A percentile compares a stretch with the other conserved stretches of the same genome.
phyloP scores from a whole-genome alignment of 2,329 filamentous ascomycete species.

The Gnomoniopsis smithogilvyi region DNA sequence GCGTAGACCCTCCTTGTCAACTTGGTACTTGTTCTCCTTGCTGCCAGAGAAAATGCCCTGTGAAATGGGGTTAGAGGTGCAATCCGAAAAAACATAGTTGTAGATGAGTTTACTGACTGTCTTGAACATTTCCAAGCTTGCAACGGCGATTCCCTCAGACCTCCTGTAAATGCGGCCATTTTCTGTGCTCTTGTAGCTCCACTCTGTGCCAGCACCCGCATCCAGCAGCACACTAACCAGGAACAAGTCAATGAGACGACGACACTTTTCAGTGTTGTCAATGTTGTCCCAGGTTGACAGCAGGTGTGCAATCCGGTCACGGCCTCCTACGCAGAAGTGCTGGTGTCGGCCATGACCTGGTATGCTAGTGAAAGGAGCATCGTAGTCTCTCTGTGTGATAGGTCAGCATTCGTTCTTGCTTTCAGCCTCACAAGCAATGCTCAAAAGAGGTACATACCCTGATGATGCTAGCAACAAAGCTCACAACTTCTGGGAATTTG shows the following conservation, averaged over 20 bases:
- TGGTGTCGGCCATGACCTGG: conserved; percentile 85
- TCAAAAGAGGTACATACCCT: conserved; percentile 58
- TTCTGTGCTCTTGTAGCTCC: conserved; percentile 90
- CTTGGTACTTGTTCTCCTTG: conserved; percentile 76
- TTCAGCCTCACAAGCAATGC: background rate
- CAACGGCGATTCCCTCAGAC: conserved; percentile 82
- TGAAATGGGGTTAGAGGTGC: conserved; percentile 1
- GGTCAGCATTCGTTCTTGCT: background rate
- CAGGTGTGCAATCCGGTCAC: conserved; percentile 69
- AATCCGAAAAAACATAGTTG: background rate
- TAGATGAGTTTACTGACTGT: conserved; percentile 37
- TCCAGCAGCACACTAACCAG: conserved; percentile 78
- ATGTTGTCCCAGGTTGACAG: conserved; percentile 64
- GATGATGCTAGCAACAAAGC: conserved; percentile 89
- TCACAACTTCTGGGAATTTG: conserved; percentile 80
- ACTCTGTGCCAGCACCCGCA: conserved; percentile 83
- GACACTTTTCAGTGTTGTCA: conserved; percentile 70
- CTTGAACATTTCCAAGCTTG: conserved; percentile 88
- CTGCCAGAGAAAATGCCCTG: conserved; percentile 83
- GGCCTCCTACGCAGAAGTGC: conserved; percentile 78
- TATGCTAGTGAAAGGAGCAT: conserved; percentile 58
- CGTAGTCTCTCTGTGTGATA: conserved; percentile 46
- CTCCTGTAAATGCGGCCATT: conserved; percentile 79
- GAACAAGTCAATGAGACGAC: conserved; percentile 74
- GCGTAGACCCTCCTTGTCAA: conserved; percentile 78